Base-by-base conservation (phyloP, 148 eudicot species). In the Dianthus caryophyllus region DNA sequence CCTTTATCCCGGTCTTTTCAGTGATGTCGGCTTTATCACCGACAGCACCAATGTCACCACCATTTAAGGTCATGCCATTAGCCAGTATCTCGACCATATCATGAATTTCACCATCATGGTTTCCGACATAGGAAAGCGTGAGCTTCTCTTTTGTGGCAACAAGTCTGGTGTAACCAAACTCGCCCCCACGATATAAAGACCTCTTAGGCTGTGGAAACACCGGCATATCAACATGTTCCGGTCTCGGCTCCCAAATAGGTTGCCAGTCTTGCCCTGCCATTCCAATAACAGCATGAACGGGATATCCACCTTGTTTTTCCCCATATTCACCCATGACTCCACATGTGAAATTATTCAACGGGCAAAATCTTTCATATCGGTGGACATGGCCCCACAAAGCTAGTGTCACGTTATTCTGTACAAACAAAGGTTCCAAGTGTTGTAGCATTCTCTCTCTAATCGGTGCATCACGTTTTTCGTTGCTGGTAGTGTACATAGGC, bases 351-450 rank as follows among this genome's bases (percentile, higher is more conserved):
- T 95, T 95, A 51, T 87, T 88, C 72, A 95, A 24, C 11, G 99
- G 96, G 41, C 99, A 95, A 73, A 95, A 95, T 39, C 99, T 89
- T 69, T 90, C 99, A 7, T 90, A 95, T 43, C 90, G 77, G 24
- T 95, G 97, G n/a, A 95, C 97, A 70, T 95, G 99, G 5, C 97
- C 99, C 99, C 99, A 95, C 63, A 95, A 72, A 18, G 92, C 99
- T 27, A 95, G 85, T 20, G 84, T 88, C 38, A 95, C 97, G 9
- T 95, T 95, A 63, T 87, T 88, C 69, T 82, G 80, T 67, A 95
- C 91, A 54, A 95, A 75, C 22, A 95, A 76, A 61, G 96, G 96
- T 76, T 95, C 99, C 54, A 88, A 55, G 78, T 90, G 81, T 54
- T 81, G 71, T 18, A 71, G 71, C 88, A 95, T 64, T 71, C 75